These are phyloP conservation scores for Diaporthe vaccinii DNA, from an alignment of 2,329 filamentous ascomycete species.

Conservation along the genomic window DNA sequence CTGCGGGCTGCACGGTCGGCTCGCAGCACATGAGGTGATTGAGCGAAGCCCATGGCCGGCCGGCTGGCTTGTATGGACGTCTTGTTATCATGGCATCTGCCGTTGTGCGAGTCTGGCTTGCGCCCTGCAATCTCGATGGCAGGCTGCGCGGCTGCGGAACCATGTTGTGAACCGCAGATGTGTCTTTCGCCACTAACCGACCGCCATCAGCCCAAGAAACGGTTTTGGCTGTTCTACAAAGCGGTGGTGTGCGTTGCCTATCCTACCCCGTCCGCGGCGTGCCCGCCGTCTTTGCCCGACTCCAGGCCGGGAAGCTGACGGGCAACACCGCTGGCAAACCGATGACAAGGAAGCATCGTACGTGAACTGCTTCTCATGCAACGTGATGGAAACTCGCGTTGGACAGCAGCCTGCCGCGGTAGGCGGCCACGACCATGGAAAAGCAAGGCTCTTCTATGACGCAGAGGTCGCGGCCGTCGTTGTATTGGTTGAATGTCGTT, in stretches of 20 bases:
- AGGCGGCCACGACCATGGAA: background rate
- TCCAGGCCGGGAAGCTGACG: background rate
- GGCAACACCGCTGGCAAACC: slow-evolving; percentile 5
- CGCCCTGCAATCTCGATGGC: slow-evolving; percentile 30
- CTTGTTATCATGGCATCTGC: slow-evolving; percentile 27
- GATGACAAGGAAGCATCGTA: slow-evolving; percentile 6
- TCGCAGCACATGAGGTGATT: background rate
- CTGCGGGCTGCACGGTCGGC: background rate
- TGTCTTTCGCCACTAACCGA: slow-evolving; percentile 38
- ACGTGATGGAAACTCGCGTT: background rate
- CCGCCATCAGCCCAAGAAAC: slow-evolving; percentile 34
- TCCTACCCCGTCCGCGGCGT: slow-evolving; percentile 2
- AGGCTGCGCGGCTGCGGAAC: slow-evolving; percentile 27
- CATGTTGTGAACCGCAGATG: slow-evolving; percentile 33
- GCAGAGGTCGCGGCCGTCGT: background rate
- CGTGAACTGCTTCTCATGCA: slow-evolving; percentile 10
- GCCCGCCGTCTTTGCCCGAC: slow-evolving; percentile 19
- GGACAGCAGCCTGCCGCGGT: slow-evolving; percentile 8
- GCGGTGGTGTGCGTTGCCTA: slow-evolving; percentile 5
- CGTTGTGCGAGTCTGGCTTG: slow-evolving; percentile 31
- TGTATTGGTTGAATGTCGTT: background rate
- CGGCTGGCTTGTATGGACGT: background rate
- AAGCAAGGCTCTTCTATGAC: slow-evolving; percentile 8
- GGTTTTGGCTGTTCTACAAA: slow-evolving; percentile 35
- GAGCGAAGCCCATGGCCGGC: background rate